Percentiles rank a stretch among this genome's conserved stretches.
Evolutionary conservation across 2,329 filamentous ascomycete genomes (phyloP).

Genomic region (Pyricularia sp.): DNA sequence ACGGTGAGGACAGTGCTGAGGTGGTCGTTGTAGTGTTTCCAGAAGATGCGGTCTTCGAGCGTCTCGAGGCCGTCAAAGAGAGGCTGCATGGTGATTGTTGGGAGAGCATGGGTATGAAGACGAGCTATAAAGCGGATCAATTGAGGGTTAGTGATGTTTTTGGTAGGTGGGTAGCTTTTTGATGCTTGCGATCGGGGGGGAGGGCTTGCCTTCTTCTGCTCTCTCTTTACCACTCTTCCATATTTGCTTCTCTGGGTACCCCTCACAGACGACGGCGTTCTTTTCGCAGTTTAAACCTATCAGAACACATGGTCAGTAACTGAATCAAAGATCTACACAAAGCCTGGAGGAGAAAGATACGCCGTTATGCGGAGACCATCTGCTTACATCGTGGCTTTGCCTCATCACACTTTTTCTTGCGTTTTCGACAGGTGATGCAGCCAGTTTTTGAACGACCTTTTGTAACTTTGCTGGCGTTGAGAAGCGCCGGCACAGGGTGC

Average conservation of each 20-base stretch:
- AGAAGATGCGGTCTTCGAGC: slow-evolving; percentile 67
- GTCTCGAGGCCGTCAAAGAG: slow-evolving; percentile 78
- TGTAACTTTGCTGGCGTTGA: slow-evolving; percentile 56
- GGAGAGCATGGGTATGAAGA: slow-evolving; percentile 36
- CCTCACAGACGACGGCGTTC: slow-evolving; percentile 85
- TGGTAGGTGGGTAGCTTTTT: not conserved
- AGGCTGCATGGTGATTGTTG: slow-evolving; percentile 47
- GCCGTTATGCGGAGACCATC: not conserved
- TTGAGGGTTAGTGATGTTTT: not conserved
- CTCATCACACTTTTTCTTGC: slow-evolving; percentile 67
- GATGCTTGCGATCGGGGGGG: not conserved
- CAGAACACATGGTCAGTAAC: not conserved
- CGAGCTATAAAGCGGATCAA: slow-evolving; percentile 28
- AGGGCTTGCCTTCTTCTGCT: slow-evolving; percentile 53
- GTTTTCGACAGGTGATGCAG: slow-evolving; percentile 56
- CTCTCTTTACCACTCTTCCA: slow-evolving; percentile 82
- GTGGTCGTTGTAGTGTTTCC: slow-evolving; percentile 73
- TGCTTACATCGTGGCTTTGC: slow-evolving; percentile 55
- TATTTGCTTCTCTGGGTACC: slow-evolving; percentile 76
- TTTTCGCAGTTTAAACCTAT: slow-evolving; percentile 82
- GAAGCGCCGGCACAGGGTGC: slow-evolving; percentile 53
- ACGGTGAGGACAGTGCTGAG: slow-evolving; percentile 76
- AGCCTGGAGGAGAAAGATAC: not conserved
- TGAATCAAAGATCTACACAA: not conserved
- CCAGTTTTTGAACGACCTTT: slow-evolving; percentile 68